Evolutionary conservation across 345 rosid genomes (phyloP), one percentile per base, ranked within the genome.

Genomic region (sweet orange (Citrus sinensis)): DNA sequence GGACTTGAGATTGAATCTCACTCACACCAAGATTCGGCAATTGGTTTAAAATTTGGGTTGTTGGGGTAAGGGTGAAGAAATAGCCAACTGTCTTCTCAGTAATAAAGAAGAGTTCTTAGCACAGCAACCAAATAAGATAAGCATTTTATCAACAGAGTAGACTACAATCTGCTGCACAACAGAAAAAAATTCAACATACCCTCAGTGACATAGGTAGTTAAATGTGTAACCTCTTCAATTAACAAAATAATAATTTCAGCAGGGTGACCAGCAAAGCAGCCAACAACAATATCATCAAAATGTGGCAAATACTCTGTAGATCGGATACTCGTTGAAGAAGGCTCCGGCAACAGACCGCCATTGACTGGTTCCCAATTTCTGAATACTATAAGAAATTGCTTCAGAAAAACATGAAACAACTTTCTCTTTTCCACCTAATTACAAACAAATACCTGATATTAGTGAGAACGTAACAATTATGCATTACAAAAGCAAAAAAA

Each of bases 251-350:
- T 85, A 55, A 88, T 73, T 80, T 86, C 93, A 74, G 93, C 79
- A 35, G 95, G 95, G 83, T 91, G 95, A 70, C 92, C 95, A n/a
- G 76, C 82, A 65, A 80, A 85, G 86, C 93, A 91, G 55, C 93
- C 95, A 76, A 85, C 78, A 62, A 85, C 80, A 6, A 81, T 65
- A 67, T 85, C 87, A 77, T 80, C 79, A 29, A 37, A 51, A 30
- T 39, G 74, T 67, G 75, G 65, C 27, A 74, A 75, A 77, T 83
- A 75, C 71, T 88, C 93, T 60, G 76, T 27, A 4, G 79, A 66
- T 70, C 79, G 89, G 59, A 72, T 77, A 77, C 80, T 65, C 20
- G 55, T 64, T 73, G 88, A 74, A 73, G 82, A 74, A 75, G 80
- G 82, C 78, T 86, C 93, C 22, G 80, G 74, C 76, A 84, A 71